phyloP scores from a whole-genome alignment of 1,284 basidiomycete species.

The Vanrija pseudolonga region DNA sequence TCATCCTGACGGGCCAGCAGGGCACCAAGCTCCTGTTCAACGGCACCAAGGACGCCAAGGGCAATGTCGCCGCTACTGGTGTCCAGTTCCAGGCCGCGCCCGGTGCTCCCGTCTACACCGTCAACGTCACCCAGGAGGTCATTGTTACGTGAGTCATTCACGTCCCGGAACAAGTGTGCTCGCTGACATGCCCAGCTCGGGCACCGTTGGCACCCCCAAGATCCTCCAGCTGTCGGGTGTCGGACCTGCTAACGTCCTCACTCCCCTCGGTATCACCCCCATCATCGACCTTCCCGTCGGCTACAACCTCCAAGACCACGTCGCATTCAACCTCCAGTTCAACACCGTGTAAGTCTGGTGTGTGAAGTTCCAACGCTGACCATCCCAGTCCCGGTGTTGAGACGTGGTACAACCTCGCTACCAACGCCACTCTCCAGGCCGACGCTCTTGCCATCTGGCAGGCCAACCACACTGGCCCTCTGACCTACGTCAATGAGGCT shows the following conservation, averaged over 20 bases:
- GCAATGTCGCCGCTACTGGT: constrained; percentile 56
- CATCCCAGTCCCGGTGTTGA: constrained; percentile 2
- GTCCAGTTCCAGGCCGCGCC: constrained; percentile 56
- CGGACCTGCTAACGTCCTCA: constrained; percentile 8
- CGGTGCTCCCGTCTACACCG: constrained; percentile 21
- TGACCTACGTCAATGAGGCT: constrained; percentile 50
- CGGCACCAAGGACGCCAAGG: constrained; percentile 44
- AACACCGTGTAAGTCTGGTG: constrained; percentile 14
- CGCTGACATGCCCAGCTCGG: constrained; percentile 1
- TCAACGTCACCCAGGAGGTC: constrained; percentile 11
- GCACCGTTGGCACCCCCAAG: constrained; percentile 8
- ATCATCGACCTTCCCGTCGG: constrained; percentile 23
- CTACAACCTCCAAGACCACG: constrained; percentile 32
- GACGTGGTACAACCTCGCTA: constrained; percentile 42
- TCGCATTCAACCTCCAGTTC: constrained; percentile 34
- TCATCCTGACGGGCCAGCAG: constrained; percentile 56
- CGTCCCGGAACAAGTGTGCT: not conserved
- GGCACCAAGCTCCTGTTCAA: constrained; percentile 65
- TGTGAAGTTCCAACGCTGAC: constrained; percentile 13
- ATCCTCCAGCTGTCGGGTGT: constrained; percentile 19
- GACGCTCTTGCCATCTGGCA: constrained; percentile 30
- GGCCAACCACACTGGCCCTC: constrained; percentile 31
- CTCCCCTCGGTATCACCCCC: constrained; percentile 13
- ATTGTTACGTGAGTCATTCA: not conserved
- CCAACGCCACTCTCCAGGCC: constrained; percentile 23